Conservation (phyloP, 805 yeast genomes). For the Candida boleticola region DNA sequence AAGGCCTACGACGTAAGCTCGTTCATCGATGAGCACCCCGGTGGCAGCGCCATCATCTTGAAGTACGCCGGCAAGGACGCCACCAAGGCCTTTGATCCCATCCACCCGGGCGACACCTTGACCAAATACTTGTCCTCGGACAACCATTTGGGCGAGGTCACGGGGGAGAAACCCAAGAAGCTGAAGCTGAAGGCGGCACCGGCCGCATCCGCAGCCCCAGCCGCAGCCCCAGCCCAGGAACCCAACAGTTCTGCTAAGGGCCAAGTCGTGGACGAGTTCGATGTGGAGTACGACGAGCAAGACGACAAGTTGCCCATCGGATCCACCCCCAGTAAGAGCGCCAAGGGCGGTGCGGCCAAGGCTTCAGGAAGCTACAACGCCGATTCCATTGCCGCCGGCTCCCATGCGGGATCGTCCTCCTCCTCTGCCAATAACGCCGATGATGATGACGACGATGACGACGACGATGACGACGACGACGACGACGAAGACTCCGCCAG, state of each 20-base stretch:
- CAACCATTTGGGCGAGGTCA: conserved; percentile 36
- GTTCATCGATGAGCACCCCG: conserved; percentile 58
- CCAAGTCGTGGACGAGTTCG: conserved; percentile 31
- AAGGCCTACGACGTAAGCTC: conserved; percentile 77
- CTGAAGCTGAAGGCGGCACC: background rate
- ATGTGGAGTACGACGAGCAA: conserved; percentile 44
- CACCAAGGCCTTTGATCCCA: conserved; percentile 78
- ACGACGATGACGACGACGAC: conserved; percentile 39
- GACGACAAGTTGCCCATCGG: conserved; percentile 25
- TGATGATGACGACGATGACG: conserved; percentile 24
- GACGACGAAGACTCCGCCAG: conserved; percentile 31
- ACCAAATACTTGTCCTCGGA: conserved; percentile 56
- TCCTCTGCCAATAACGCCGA: conserved; percentile 5
- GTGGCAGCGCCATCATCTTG: conserved; percentile 54
- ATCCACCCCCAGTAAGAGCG: background rate
- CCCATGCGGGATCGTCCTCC: conserved; percentile 30
- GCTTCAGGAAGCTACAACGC: conserved; percentile 22
- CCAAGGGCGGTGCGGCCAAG: conserved; percentile 3
- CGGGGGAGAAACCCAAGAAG: conserved; percentile 2
- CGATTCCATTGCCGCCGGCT: conserved; percentile 37
- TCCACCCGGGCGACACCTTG: conserved; percentile 88
- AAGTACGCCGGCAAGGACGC: conserved; percentile 57
- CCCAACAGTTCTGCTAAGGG: background rate
- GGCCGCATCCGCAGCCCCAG: background rate
- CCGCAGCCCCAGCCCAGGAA: background rate